Evolutionary conservation across 345 rosid genomes (phyloP).

Genomic region (Corymbia maculata): DNA sequence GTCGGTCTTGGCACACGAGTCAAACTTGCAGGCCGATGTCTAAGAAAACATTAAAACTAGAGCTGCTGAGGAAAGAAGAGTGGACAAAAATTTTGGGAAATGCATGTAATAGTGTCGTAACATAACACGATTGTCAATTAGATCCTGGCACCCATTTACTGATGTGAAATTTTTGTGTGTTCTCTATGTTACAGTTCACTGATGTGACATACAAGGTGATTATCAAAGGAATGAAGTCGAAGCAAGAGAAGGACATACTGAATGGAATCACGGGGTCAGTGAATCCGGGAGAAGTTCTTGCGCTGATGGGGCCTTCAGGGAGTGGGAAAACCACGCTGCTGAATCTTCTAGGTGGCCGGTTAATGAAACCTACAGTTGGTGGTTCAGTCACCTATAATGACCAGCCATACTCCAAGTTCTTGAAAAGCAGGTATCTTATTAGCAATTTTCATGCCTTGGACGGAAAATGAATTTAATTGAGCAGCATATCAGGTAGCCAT

Average conservation of each 20-base stretch:
- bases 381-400: constrained; percentile 88
- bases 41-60: constrained; percentile 1
- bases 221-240: constrained; percentile 48
- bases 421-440: constrained; percentile 65
- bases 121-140: not conserved
- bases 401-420: constrained; percentile 61
- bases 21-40: not conserved
- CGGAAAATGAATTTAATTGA: not conserved
- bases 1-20: not conserved
- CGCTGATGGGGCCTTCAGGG: constrained; percentile 99
- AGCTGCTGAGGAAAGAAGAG: constrained; percentile 50
- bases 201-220: constrained; percentile 73
- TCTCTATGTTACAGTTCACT: constrained; percentile 45
- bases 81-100: constrained; percentile 4
- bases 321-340: constrained; percentile 92
- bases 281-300: constrained; percentile 84
- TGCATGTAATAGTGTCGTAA: not conserved
- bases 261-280: constrained; percentile 75
- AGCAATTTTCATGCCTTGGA: not conserved
- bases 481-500: not conserved
- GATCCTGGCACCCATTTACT: not conserved
- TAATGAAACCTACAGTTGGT: constrained; percentile 31
- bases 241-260: constrained; percentile 61
- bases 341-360: constrained; percentile 72
- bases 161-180: not conserved